Base-by-base conservation (phyloP, 257 asterid species). In the Henckelia pumila region DNA sequence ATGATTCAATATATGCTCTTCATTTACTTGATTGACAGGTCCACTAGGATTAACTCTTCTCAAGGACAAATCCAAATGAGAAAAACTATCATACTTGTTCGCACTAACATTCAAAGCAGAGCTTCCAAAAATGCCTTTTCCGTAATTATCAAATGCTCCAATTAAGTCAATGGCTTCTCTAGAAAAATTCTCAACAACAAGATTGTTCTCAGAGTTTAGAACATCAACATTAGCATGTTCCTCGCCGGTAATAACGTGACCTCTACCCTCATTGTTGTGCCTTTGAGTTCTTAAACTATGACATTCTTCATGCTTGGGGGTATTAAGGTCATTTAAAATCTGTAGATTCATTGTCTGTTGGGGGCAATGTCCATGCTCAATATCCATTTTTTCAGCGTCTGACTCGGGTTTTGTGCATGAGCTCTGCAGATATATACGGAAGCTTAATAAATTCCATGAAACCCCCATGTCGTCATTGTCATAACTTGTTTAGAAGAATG, bases 81-180 rank as follows among this genome's bases (percentile, higher is more conserved):
- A 91, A 59, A 74, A 67, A 26, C 73, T 52, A 56, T 86, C 89
- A 9, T 73, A 72, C 78, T 79, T 85, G 83, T 72, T 86, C 47
- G 79, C 32, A 65, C 75, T 78, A 55, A 61, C 65, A 69, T 72
- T 76, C 2, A 83, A 59, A 53, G 78, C 66, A 57, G 83, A 63
- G 50, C 61, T 76, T 69, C 71, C 71, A 10, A 76, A 70, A 50
- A 33, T 67, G 69, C 82, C 79, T 53, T 81, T 81, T 53, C 69
- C 75, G 74, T 80, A 74, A 68, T 83, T 84, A 78, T 88, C 96
- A 28, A 91, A 86, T 26, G 91, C 77, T 75, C 96, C 99, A 21
- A 94, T 88, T 67, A 94, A 83, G 74, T 91, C 95, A 40, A 91
- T 94, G 77, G 94, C 97, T 81, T 83, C 87, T 64, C 75, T 77